Base-by-base conservation (phyloP, 129 eudicot genomes). In the Scalesia atractyloides region DNA sequence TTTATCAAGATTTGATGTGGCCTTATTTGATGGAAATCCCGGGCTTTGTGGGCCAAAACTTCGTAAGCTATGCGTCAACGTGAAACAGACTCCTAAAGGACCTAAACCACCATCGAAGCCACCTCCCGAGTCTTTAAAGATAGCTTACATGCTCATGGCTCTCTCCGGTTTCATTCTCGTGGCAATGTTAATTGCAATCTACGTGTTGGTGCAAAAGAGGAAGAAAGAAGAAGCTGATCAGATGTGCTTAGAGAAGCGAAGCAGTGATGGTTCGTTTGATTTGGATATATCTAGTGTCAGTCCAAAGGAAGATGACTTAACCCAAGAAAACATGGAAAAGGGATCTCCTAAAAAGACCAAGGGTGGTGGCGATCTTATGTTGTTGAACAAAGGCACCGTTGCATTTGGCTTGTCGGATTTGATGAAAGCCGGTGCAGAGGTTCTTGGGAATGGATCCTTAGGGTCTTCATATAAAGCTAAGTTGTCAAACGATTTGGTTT, bases 381-480 rank as follows among this genome's bases (percentile, higher is more conserved):
- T 89, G 72, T 73, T 92, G 14, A 92, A 89, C 43, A 83, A 86
- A 1, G 76, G 76, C 9, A 79, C 57, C 17, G 86, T 83, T 4
- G 79, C 69, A 68, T 89, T 92, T 70, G 86, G 86, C 4, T 30
- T 86, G 74, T 65, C 77, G 9, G 93, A 91, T 83, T 75, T 91
- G 77, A 86, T 91, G 97, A 84, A 78, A 73, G 88, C 97, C 4
- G 75, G 90, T 0, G 96, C 97, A 0, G 87, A 88, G 82, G 93
- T 88, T 24, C 81, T 91, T 11, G 96, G 89, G 6, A 88, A 82
- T 16, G 96, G 93, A 15, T 36, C 84, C 1, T 33, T 88, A 79
- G 96, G 96, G 5, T 86, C 92, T 8, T 80, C 93, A 0, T 88
- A 86, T 43, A 89, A 87, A 86, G 91, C 91, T 3, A 51, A 44